A percentile compares a stretch with the other conserved stretches of the same genome.
These are phyloP conservation scores for Trifolium pratense DNA, from an alignment of 306 rosid species.

Conservation along the genomic window DNA sequence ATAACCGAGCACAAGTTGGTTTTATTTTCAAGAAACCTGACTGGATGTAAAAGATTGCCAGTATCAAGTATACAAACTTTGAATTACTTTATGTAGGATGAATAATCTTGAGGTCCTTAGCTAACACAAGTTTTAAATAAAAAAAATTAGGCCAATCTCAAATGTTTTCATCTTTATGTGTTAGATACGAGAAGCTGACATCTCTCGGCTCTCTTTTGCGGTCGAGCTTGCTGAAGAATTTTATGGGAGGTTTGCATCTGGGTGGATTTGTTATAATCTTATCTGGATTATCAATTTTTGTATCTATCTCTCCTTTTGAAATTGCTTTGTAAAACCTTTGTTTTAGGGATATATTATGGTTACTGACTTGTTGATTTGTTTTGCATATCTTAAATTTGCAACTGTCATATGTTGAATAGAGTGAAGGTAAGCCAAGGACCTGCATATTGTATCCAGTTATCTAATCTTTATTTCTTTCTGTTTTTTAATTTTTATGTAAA, in stretches of 20 bases:
- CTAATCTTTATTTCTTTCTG: constrained; percentile 3
- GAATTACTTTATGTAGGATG: constrained; percentile 33
- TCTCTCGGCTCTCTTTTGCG: constrained; percentile 93
- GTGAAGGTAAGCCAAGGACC: constrained; percentile 77
- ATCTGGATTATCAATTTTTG: constrained; percentile 15
- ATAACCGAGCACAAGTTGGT: neutral
- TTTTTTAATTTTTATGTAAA: neutral
- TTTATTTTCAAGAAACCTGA: constrained; percentile 4
- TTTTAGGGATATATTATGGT: constrained; percentile 24
- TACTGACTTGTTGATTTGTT: constrained; percentile 53
- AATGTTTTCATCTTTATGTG: constrained; percentile 42
- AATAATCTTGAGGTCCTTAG: constrained; percentile 28
- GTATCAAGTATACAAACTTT: neutral
- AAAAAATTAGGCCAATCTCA: constrained; percentile 11
- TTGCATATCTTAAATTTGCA: constrained; percentile 39
- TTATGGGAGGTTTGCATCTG: constrained; percentile 83
- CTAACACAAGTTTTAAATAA: constrained; percentile 2
- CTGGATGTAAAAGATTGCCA: neutral
- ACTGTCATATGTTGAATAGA: constrained; percentile 55
- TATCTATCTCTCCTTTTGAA: neutral
- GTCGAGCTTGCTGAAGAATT: constrained; percentile 99
- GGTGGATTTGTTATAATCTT: constrained; percentile 21
- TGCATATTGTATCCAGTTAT: constrained; percentile 17
- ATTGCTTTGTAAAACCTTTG: constrained; percentile 15
- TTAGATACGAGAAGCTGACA: constrained; percentile 98